Evolutionary conservation across 805 yeast species (phyloP).

Genomic region (Cyberlindnera lachancei): DNA sequence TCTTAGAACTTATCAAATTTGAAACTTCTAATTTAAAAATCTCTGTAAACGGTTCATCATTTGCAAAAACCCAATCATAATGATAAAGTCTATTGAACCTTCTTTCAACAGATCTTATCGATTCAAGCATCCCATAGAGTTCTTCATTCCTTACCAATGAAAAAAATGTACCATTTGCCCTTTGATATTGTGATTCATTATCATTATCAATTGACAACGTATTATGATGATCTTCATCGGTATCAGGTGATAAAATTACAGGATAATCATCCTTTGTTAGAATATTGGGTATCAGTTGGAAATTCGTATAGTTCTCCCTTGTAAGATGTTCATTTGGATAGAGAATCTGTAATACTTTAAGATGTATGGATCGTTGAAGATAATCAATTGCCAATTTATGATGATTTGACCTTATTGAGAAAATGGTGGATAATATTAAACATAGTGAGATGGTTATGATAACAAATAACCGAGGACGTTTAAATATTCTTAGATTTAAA

Average conservation of each 20-base stretch:
- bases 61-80: conserved; percentile 74
- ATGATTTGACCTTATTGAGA: conserved; percentile 14
- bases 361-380: conserved; percentile 12
- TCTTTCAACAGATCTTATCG: conserved; percentile 58
- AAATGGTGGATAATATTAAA: conserved; percentile 1
- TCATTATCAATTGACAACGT: too few species aligned
- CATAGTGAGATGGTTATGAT: too few species aligned
- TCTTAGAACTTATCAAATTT: conserved; percentile 45
- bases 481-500: too few species aligned
- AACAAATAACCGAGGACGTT: too few species aligned
- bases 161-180: conserved; percentile 58
- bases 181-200: too few species aligned
- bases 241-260: conserved; percentile 7
- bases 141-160: conserved; percentile 67
- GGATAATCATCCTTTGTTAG: conserved; percentile 4
- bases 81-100: conserved; percentile 54
- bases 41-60: conserved; percentile 53
- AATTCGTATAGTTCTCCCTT: conserved; percentile 14
- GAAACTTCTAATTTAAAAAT: conserved; percentile 42
- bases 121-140: conserved; percentile 44
- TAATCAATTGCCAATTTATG: conserved; percentile 16
- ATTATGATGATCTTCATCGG: too few species aligned
- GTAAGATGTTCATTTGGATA: conserved; percentile 20
- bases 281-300: conserved; percentile 11
- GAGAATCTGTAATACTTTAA: conserved; percentile 16